Evolutionary conservation across 345 rosid genomes (phyloP), one percentile per base, ranked within the genome.

Genomic region (Heritiera fomes): DNA sequence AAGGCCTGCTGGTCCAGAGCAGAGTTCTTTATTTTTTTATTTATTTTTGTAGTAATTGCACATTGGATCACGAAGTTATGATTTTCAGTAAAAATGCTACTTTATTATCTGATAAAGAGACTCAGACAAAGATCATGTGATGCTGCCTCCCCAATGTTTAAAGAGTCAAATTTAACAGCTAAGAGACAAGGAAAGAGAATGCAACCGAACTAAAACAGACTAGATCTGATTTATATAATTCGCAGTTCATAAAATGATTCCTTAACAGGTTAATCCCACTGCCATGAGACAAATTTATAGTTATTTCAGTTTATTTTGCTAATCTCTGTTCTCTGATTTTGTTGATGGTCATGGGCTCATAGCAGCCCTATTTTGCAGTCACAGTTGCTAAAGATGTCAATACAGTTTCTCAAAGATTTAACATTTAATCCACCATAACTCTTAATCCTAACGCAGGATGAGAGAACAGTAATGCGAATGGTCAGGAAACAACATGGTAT

Each of bases 31-130:
- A 47, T 47, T 71, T 47, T 28, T 70, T 15, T 8, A 10, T 4
- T 6, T 43, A 6, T 5, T 5, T 43, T n/a, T 68, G n/a, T 13
- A 46, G 61, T 8, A 34, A 53, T 34, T 34, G 60, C 47, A 47
- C 58, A 72, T 72, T 52, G 61, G 62, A 72, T 72, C 61, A 72
- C 75, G 75, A 34, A 61, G 75, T 72, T 72, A 18, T 53, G 75
- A 52, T 30, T 71, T 71, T 52, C 75, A 71, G 61, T 71, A 52
- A 52, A 71, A 50, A 3, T 13, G 23, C 14, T 15, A 71, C 61
- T 71, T 49, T 50, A 50, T 32, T 17, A 52, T 11, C 9, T 52
- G 15, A 7, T 30, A 28, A 68, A 20, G 32, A 46, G 17, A 46
- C 17, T 69, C 10, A 47, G 62, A 72, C 75, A 52, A 72, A 32